These are phyloP conservation scores for Articulospora tetracladia DNA, from an alignment of 495 filamentous ascomycete species.

Conservation along the genomic window DNA sequence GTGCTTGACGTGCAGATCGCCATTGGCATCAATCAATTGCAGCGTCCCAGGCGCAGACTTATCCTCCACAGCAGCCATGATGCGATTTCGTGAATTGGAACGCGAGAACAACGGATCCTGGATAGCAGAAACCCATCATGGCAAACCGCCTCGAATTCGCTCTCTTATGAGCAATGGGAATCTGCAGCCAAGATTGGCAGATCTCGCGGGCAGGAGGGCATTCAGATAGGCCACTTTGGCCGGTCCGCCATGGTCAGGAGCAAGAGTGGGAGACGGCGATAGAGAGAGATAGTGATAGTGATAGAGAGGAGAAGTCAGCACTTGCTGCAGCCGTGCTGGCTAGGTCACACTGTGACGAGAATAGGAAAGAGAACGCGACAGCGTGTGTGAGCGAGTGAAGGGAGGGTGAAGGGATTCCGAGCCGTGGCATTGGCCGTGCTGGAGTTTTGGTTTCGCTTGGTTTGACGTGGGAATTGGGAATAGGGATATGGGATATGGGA, in stretches of 20 bases:
- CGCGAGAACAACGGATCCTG: background rate
- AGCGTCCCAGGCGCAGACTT: slow-evolving; percentile 28
- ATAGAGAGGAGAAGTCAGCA: background rate
- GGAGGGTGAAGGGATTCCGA: too few relatives aligned
- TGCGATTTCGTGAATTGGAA: background rate
- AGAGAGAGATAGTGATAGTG: background rate
- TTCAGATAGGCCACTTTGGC: slow-evolving; percentile 20
- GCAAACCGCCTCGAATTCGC: background rate
- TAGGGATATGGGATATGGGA: too few relatives aligned
- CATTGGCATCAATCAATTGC: slow-evolving; percentile 25
- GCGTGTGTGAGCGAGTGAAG: background rate
- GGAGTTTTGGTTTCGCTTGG: too few relatives aligned
- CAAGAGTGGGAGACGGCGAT: background rate
- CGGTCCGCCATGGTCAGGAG: slow-evolving; percentile 9
- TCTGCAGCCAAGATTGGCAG: background rate
- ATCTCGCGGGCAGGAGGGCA: background rate
- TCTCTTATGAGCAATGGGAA: background rate
- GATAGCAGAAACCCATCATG: background rate
- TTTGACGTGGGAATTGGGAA: too few relatives aligned
- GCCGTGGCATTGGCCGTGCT: too few relatives aligned
- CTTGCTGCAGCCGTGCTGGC: background rate
- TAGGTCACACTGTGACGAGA: background rate
- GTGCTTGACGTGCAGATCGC: slow-evolving; percentile 33
- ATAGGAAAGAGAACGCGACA: background rate
- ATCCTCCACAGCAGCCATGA: slow-evolving; percentile 14